Conservation (phyloP, 169 alveolate genomes). For the Besnoitia besnoiti region DNA sequence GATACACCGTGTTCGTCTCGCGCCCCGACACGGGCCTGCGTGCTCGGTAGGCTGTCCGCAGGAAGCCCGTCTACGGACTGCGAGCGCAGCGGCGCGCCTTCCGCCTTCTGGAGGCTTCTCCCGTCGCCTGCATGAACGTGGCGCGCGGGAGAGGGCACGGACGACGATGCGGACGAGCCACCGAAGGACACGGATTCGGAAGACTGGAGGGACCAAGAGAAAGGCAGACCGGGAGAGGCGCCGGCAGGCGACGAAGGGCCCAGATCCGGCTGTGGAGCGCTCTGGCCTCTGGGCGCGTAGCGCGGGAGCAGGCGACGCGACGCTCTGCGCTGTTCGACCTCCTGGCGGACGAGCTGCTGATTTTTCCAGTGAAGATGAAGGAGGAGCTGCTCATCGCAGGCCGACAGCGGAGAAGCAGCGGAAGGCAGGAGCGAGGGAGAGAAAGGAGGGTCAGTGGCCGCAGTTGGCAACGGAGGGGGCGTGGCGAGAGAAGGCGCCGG, state of each 20-base stretch:
- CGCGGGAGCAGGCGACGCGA: not conserved
- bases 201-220: not conserved
- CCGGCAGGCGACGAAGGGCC: not conserved
- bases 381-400: not conserved
- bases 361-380: not conserved
- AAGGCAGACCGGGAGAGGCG: not conserved
- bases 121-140: not conserved
- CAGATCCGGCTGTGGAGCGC: not conserved
- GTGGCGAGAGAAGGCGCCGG: not conserved
- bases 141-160: not conserved
- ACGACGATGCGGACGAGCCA: not conserved
- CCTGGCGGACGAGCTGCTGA: slow-evolving; percentile 4
- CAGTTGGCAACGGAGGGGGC: not conserved
- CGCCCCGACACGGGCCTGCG: too few relatives aligned
- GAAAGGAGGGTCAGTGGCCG: not conserved
- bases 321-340: not conserved
- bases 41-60: too few relatives aligned
- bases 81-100: too few relatives aligned
- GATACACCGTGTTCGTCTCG: too few relatives aligned
- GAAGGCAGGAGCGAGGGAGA: not conserved
- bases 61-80: too few relatives aligned
- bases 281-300: not conserved
- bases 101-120: too few relatives aligned
- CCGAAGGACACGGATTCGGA: not conserved
- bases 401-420: not conserved